Evolutionary conservation across 2,329 filamentous ascomycete genomes (phyloP).

Genomic region (Alternaria novae-zelandiae): DNA sequence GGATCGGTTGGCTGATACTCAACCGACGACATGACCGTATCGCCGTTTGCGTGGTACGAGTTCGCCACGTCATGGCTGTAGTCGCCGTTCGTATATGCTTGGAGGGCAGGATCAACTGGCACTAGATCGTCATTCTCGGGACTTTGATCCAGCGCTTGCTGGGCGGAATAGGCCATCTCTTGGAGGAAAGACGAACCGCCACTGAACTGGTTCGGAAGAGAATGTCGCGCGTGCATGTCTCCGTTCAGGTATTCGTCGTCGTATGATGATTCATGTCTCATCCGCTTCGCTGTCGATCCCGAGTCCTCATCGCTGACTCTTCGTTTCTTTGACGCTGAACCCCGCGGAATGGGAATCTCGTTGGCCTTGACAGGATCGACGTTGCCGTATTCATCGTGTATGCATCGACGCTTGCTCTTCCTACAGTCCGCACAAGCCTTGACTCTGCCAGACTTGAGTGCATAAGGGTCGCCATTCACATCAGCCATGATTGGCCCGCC

Average conservation of each 20-base stretch:
- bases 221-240: constrained; percentile 32
- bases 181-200: constrained; percentile 29
- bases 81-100: constrained; percentile 27
- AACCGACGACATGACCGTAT: constrained; percentile 44
- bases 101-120: constrained; percentile 38
- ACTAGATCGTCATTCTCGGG: constrained; percentile 31
- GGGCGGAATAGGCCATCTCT: constrained; percentile 39
- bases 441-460: constrained; percentile 64
- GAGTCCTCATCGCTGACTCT: constrained; percentile 48
- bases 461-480: constrained; percentile 46
- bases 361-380: constrained; percentile 69
- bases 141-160: constrained; percentile 32
- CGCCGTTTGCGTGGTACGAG: constrained; percentile 25
- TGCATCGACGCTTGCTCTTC: constrained; percentile 72
- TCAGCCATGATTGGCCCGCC: constrained; percentile 43
- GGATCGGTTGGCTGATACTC: constrained; percentile 32
- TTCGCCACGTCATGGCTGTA: constrained; percentile 20
- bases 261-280: constrained; percentile 37
- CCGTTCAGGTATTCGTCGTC: constrained; percentile 31
- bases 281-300: constrained; percentile 26
- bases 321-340: constrained; percentile 62
- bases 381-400: constrained; percentile 69
- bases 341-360: constrained; percentile 66
- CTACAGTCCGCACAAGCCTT: constrained; percentile 72
- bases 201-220: constrained; percentile 27